Conservation (phyloP, 441 rosid genomes). For the Raphanus hybrid region DNA sequence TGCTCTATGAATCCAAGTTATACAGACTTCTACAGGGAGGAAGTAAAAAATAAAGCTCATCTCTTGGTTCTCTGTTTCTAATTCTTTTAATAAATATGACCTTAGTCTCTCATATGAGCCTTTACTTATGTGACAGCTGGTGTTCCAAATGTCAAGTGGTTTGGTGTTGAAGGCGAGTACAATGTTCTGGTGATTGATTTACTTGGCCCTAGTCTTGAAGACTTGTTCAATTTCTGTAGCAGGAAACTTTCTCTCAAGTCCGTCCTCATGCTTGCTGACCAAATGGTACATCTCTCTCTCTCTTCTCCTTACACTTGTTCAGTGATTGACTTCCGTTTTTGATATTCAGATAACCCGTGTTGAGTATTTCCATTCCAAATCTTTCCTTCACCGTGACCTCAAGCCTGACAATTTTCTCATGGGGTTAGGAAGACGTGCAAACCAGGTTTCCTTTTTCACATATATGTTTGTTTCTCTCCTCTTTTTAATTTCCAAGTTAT, state of each 20-base stretch:
- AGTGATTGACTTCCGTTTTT: neutral
- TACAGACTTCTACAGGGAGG: slow-evolving; percentile 83
- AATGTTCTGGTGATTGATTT: slow-evolving; percentile 97
- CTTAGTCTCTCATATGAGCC: too few relatives aligned
- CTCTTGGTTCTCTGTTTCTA: neutral
- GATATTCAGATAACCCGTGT: slow-evolving; percentile 52
- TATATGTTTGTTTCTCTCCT: too few relatives aligned
- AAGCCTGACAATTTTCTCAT: slow-evolving; percentile 45
- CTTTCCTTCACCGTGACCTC: slow-evolving; percentile 96
- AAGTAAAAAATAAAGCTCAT: neutral
- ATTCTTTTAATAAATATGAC: too few relatives aligned
- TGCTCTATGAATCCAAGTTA: slow-evolving; percentile 88
- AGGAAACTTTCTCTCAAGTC: slow-evolving; percentile 93
- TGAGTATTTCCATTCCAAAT: slow-evolving; percentile 90
- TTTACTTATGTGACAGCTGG: slow-evolving; percentile 61
- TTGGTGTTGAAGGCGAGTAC: slow-evolving; percentile 94
- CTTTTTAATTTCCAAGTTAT: too few relatives aligned
- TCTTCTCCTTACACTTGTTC: slow-evolving; percentile 6
- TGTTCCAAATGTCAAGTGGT: slow-evolving; percentile 94
- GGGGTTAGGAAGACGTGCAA: too few relatives aligned
- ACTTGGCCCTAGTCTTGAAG: slow-evolving; percentile 98
- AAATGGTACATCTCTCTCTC: slow-evolving; percentile 61
- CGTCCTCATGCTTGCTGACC: slow-evolving; percentile 97
- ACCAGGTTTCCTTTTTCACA: too few relatives aligned
- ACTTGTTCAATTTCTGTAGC: slow-evolving; percentile 93